Evolutionary conservation across 202 grass and related monocot species (phyloP), one percentile per base, ranked within the genome.

Genomic region (Hordeum pubiflorum): DNA sequence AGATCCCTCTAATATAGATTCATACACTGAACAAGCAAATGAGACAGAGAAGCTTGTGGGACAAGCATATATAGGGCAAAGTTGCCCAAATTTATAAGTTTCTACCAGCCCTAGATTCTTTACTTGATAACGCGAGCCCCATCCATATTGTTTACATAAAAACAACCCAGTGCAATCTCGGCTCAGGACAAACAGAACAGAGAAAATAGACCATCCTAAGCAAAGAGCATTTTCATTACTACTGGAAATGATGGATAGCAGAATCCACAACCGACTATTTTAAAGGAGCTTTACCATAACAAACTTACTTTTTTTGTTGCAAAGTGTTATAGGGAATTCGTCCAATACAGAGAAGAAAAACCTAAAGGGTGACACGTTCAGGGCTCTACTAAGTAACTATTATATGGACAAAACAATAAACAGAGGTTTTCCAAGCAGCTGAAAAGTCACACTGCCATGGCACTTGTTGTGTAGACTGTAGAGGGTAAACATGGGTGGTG

Each of bases 211-310:
- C 14, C 40, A 76, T 34, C 2, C 17, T 11, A 10, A 63, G 56
- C 5, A 2, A 83, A 69, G 34, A 70, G 34, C 64, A 85, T 63
- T 58, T 84, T 72, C 55, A 55, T 79, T 85, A 23, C 21, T 39
- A 79, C 55, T 33, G 13, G 54, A 79, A 85, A 85, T 78, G 65
- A 22, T 63, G 27, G 39, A 62, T 63, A 69, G 74, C 2, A 72
- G 50, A 72, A 85, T 72, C 55, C 75, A 84, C 13, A 85, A 33
- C 43, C 27, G 17, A 50, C 15, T 15, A 3, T 60, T 72, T 72
- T n/a, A 9, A 61, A 72, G 22, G 17, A 81, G 43, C 64, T 60
- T 81, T 59, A 32, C 5, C 36, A 48, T 72, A 59, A 82, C 20
- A 44, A 10, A 24, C 12, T 75, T 75, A 29, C 26, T 32, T 32